phyloP scores from a whole-genome alignment of 2,329 filamentous ascomycete species.

The Diplocarpon mali region DNA sequence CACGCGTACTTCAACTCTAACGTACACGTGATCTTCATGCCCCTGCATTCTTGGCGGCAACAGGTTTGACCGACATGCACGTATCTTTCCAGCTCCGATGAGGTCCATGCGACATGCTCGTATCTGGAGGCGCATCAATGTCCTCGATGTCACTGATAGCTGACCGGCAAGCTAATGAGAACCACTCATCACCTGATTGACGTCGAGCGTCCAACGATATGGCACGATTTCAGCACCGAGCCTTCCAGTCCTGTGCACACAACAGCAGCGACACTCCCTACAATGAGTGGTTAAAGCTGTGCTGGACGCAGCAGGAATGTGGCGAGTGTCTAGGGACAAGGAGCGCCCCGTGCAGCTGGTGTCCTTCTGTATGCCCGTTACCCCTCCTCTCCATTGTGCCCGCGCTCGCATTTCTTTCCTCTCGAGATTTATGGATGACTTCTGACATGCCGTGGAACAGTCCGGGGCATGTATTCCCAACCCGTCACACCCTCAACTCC shows the following conservation, averaged over 20 bases:
- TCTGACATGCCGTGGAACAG: conserved; percentile 2
- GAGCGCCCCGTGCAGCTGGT: conserved; percentile 17
- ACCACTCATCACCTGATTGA: neutral
- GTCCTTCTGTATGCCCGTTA: conserved; percentile 1
- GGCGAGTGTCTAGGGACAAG: conserved; percentile 31
- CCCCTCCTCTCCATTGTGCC: neutral
- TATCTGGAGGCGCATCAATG: too few species aligned
- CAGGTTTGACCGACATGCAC: too few species aligned
- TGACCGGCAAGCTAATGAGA: neutral
- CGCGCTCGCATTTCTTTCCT: too few species aligned
- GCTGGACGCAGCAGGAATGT: conserved; percentile 43
- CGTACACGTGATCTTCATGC: too few species aligned
- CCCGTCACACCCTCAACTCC: conserved; percentile 32
- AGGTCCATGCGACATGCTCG: too few species aligned
- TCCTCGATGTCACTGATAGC: too few species aligned
- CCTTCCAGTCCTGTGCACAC: neutral
- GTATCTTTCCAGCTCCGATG: too few species aligned
- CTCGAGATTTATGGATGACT: too few species aligned
- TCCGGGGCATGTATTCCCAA: conserved; percentile 45
- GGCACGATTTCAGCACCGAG: neutral
- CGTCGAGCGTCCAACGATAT: neutral
- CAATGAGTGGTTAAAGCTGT: conserved; percentile 34
- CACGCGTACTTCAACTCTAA: too few species aligned
- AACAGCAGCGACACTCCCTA: conserved; percentile 3
- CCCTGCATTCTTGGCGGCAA: too few species aligned